Percentiles rank a stretch among this genome's conserved stretches.
These are phyloP conservation scores for Allium sativum DNA, from an alignment of 106 monocot species.

Conservation along the genomic window DNA sequence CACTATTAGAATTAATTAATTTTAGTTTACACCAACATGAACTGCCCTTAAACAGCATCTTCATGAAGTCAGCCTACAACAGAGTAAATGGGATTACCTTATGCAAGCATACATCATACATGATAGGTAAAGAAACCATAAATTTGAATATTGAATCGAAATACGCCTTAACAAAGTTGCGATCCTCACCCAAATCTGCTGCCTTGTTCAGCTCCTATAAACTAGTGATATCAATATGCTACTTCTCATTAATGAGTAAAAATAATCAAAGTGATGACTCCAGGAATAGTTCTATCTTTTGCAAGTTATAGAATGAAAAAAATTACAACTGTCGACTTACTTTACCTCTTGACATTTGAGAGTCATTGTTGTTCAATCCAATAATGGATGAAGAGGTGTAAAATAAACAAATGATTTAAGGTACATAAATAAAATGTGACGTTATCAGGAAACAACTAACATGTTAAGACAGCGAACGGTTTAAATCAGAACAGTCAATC, in stretches of 20 bases:
- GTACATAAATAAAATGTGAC: not conserved
- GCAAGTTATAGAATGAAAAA: no score
- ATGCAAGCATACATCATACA: no score
- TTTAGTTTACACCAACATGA: no score
- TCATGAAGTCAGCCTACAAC: constrained; percentile 96
- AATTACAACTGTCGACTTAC: constrained; percentile 12
- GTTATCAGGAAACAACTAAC: no score
- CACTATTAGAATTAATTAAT: no score
- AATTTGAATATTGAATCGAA: not conserved
- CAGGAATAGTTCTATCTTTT: not conserved
- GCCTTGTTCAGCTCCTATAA: constrained; percentile 62
- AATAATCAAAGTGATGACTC: not conserved
- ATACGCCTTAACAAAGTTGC: constrained; percentile 78
- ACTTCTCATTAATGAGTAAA: not conserved
- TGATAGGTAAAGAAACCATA: not conserved
- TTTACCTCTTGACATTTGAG: constrained; percentile 80
- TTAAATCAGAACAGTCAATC: no score
- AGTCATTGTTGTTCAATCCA: constrained; percentile 95
- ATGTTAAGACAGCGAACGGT: no score
- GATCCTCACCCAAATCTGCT: constrained; percentile 41
- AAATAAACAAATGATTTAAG: not conserved
- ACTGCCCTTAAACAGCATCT: constrained; percentile 71
- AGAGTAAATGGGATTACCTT: not conserved
- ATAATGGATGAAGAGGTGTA: constrained; percentile 74
- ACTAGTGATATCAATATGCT: constrained; percentile 1